Conservation (phyloP, 2,329 filamentous ascomycete species). For the Colletotrichum echinochloae region DNA sequence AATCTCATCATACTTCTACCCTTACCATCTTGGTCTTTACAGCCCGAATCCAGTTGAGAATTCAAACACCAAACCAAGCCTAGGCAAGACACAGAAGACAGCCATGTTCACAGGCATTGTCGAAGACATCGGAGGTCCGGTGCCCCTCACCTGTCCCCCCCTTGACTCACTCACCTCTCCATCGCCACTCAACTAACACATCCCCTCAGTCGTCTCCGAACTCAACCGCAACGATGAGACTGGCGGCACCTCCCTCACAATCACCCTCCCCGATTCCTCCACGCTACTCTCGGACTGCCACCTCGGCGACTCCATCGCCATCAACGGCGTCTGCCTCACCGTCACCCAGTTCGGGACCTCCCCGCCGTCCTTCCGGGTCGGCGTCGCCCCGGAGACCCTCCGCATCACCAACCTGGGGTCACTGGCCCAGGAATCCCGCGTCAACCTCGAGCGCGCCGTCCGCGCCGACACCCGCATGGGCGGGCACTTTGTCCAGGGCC, state of each 20-base stretch:
- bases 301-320: constrained; percentile 91
- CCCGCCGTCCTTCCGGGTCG: constrained; percentile 80
- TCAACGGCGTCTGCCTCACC: constrained; percentile 97
- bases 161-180: constrained; percentile 9
- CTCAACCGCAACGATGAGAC: constrained; percentile 85
- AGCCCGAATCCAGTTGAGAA: background rate
- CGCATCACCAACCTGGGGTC: constrained; percentile 93
- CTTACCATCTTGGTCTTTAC: too few relatives aligned
- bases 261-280: constrained; percentile 74
- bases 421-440: constrained; percentile 72
- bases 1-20: constrained; percentile 13
- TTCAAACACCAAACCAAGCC: too few relatives aligned
- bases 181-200: constrained; percentile 42
- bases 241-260: constrained; percentile 90
- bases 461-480: constrained; percentile 94
- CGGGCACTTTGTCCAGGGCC: constrained; percentile 97
- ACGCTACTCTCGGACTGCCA: constrained; percentile 86
- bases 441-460: constrained; percentile 96
- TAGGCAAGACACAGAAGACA: background rate
- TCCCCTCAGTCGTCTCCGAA: constrained; percentile 80
- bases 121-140: constrained; percentile 89
- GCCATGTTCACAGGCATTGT: constrained; percentile 96
- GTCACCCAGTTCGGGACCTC: constrained; percentile 70
- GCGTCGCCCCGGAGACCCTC: constrained; percentile 94
- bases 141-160: constrained; percentile 41